Evolutionary conservation across 805 yeast species (phyloP), one percentile per base, ranked within the genome.

Genomic region (Kodamaea leandrae): DNA sequence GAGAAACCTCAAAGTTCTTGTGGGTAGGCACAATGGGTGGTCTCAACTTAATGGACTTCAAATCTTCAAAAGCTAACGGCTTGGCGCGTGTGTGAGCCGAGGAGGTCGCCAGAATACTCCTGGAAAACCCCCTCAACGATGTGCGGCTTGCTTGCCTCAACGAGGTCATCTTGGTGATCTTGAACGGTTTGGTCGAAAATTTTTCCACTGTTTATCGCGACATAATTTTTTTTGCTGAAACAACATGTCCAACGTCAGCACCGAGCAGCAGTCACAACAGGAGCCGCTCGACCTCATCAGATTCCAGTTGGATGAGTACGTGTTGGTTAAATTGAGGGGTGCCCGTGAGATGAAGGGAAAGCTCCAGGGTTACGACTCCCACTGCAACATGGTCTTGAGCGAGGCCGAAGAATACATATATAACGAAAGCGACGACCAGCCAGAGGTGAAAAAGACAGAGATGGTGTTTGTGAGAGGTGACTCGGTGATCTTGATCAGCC

Each of bases 381-480:
- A 91, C 65, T 93, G 98, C 66, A 93, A 95, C 61, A 79, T 93
- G 74, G 96, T 93, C 27, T 75, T 93, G 48, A 88, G 97, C 51
- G 95, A 93, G 54, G 96, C 96, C 6, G 77, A 75, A 41, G 99
- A 93, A 58, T 86, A 85, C 1, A 80, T 90, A 27, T 86, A 77
- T 59, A 70, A 71, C 27, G 77, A 72, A 3, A 52, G 46, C n/a
- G 76, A 66, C 3, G 57, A 61, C 21, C 74, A 72, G 34, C 66
- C 68, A 2, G 53, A 48, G n/a, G 67, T 66, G 25, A 84, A 81
- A 55, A 74, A 75, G 47, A 76, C 88, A 13, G 96, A 87, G 42
- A 86, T 93, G 89, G 81, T 93, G 32, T 91, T 91, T 65, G 90
- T 93, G 12, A 82, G 99, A 68, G 99, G 99, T n/a, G 99, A 93